Evolutionary conservation across 192 early-diverging fungal genomes (phyloP), one percentile per base, ranked within the genome.

Genomic region (Coemansia umbellata): DNA sequence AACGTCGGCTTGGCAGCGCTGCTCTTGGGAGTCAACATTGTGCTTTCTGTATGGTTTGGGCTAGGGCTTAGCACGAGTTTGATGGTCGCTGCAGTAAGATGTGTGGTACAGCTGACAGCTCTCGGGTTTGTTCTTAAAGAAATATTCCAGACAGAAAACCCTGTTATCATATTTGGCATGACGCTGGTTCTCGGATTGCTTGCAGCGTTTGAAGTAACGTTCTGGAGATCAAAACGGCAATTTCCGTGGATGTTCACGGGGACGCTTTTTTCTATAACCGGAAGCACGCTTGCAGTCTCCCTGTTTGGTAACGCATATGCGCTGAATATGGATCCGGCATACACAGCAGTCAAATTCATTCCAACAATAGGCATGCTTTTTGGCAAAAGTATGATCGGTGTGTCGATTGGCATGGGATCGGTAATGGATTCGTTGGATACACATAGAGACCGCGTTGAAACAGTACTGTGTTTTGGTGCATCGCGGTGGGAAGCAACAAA

Each of bases 321-420:
- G 10, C 75, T 93, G 59, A 75, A 81, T 18, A 80, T 84, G 56
- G 50, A 53, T 14, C 88, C 88, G 10, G 82, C 87, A 44, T 86
- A 79, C 62, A 63, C 76, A 19, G 86, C 91, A 4, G 78, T 74
- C 27, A 80, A 84, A 57, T 93, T 90, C 42, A 87, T 93, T 41
- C 88, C 91, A 24, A 89, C 85, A 1, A 68, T 93, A 13, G 91
- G 88, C 27, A 93, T 93, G 91, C 57, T 91, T 21, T 79, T 93
- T 13, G 89, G 88, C 39, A 93, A 91, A 44, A 66, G 78, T 31
- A 89, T 89, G 83, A 81, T 80, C 14, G 84, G 81, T 5, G 80
- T 83, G 21, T 80, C 86, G 6, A 63, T 89, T 49, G 87, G 81
- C 0, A 67, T 84, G 42, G 80, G 81, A n/a, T 48, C 65, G 2